Evolutionary conservation across 2,329 filamentous ascomycete species (phyloP), one percentile per base, ranked within the genome.

Genomic region (Aspergillus carbonarius): DNA sequence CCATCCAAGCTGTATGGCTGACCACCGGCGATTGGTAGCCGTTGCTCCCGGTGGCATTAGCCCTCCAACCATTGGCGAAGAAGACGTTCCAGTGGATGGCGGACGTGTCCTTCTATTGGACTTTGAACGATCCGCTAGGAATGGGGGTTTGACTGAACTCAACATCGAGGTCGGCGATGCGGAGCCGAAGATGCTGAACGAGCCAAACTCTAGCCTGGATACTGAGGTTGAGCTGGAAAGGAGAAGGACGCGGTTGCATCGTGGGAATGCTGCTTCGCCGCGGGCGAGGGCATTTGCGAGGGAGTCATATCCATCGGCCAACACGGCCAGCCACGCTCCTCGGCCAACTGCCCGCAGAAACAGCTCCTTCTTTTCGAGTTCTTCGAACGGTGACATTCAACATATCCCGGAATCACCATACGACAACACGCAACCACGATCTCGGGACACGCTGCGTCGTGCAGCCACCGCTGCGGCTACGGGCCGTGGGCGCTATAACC

Each of bases 161-260:
- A 87, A 82, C 1, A 88, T 95, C 54, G 90, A 93, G 69, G 85
- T 93, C 25, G 91, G 91, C 10, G 86, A 87, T 32, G 83, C 83
- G 23, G 81, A 87, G 49, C 85, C 90, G 0, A 89, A 92, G 70
- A 77, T 86, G 0, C 76, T 95, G 17, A 85, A 88, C 65, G 91
- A 93, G 70, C 88, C 91, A 67, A 83, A 84, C 62, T 85, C 88
- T 20, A 90, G 91, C 66, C 79, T 93, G 58, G 90, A 88, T 57
- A 85, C 87, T 1, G 90, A 93, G 71, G 90, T 95, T 18, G 91
- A 90, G 62, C 86, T 93, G 66, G 89, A 91, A 52, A 84, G 90
- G 64, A 83, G 89, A 62, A 82, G 90, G 63, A 93, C 90, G 3
- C 87, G 90, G 15, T 83, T 88, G 35, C 83, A 82, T 53, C 80